Base-by-base conservation (phyloP, 345 rosid species). In the Arabidopsis suecica region DNA sequence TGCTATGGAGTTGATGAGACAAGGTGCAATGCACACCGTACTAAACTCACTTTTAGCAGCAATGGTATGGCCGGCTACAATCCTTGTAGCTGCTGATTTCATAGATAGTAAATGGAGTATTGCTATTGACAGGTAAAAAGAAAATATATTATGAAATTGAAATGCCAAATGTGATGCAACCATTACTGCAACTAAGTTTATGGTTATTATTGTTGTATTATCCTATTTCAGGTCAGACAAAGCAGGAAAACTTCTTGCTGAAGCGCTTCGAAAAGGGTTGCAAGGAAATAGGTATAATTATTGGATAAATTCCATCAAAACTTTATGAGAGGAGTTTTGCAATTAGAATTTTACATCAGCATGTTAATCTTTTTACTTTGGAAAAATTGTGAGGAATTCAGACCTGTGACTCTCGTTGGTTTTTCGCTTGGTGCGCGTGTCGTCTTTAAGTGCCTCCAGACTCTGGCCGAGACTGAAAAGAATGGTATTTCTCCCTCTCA, bases 391-490 rank as follows among this genome's bases (percentile, higher is more conserved):
- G 75, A 69, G 80, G 67, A 93, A 91, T 69, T 70, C 79, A 94
- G 99, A 89, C 99, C 99, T 40, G 97, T 92, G 80, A 95, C 97
- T 3, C 93, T 95, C 3, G 84, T 92, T 64, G 98, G 97, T 54
- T 95, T 80, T 71, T 95, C 99, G 14, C 96, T 95, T 64, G 99
- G 99, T 71, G 97, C 97, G 18, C 86, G 99, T 30, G 90, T 90
- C 20, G 84, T 95, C 50, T 92, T 92, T 78, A 95, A 90, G 79
- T 92, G 99, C 79, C 94, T 95, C n/a, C 85, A 95, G 78, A 76
- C 79, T 71, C 83, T 95, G 83, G 89, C 93, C 2, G 93, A 88
- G 81, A 87, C 91, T 12, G 93, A 91, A 67, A 81, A 81, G 28
- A 81, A 67, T 41, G 97, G 99, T 92, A 86, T 61, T 33, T 33